Evolutionary conservation across 345 rosid genomes (phyloP).

Genomic region (Syzygium oleosum): DNA sequence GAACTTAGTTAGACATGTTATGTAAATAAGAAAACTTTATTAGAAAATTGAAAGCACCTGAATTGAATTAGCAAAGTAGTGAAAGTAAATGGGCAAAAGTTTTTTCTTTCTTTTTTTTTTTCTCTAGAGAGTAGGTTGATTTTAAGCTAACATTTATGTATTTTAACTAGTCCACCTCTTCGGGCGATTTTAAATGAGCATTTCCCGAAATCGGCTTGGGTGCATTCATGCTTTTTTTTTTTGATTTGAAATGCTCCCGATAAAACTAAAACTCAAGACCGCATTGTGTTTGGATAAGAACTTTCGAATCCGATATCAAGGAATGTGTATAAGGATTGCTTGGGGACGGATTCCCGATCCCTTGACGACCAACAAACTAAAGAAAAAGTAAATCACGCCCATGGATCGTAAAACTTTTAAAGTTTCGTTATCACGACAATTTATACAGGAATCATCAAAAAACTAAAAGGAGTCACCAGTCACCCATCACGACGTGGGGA

Average conservation of each 20-base stretch:
- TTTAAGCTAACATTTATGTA: not conserved
- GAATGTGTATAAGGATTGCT: not conserved
- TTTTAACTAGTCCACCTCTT: not conserved
- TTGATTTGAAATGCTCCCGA: not conserved
- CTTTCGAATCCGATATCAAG: accelerated
- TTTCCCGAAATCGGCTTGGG: not conserved
- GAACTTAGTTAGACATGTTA: not conserved
- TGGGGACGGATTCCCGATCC: not conserved
- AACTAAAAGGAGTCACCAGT: not conserved
- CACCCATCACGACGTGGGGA: accelerated
- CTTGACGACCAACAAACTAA: not conserved
- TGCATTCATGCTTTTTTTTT: not conserved
- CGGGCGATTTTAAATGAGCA: not conserved
- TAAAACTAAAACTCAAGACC: not conserved
- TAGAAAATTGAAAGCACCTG: not conserved
- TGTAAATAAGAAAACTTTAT: not conserved
- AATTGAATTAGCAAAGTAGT: not conserved
- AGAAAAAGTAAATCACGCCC: too few relatives aligned
- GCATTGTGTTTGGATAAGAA: not conserved
- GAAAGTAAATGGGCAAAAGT: not conserved
- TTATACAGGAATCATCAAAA: accelerated
- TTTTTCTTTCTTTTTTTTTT: not conserved
- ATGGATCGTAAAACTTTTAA: accelerated
- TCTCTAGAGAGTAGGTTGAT: not conserved
- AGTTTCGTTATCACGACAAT: not conserved